phyloP scores from a whole-genome alignment of 495 filamentous ascomycete species.

The Sporormia fimetaria region DNA sequence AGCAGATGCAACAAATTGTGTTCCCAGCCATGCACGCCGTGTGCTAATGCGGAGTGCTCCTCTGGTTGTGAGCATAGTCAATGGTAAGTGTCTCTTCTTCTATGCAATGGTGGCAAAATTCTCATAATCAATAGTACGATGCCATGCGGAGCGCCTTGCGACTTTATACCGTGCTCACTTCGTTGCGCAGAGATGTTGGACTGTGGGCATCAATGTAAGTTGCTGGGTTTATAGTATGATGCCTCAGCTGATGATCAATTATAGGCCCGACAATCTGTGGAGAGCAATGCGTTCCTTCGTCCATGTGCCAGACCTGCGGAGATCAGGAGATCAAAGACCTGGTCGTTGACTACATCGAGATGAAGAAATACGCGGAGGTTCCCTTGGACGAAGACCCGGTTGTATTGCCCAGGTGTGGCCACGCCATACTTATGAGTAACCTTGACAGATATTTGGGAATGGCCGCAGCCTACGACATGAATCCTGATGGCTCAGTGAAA shows the following conservation, averaged over 20 bases:
- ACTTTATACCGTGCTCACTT: conserved; percentile 53
- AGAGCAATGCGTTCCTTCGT: conserved; percentile 35
- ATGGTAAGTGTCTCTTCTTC: not conserved
- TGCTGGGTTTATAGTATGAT: conserved; percentile 10
- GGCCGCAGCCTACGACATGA: conserved; percentile 43
- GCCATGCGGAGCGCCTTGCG: conserved; percentile 52
- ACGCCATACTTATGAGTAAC: conserved; percentile 49
- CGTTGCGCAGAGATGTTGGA: conserved; percentile 46
- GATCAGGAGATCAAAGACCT: conserved; percentile 34
- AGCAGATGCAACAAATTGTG: conserved; percentile 50
- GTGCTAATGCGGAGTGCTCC: conserved; percentile 44
- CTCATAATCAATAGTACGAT: conserved; percentile 38
- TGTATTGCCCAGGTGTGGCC: conserved; percentile 54
- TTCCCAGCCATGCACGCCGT: conserved; percentile 39
- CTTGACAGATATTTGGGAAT: conserved; percentile 61
- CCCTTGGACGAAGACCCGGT: conserved; percentile 49
- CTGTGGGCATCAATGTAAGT: conserved; percentile 42
- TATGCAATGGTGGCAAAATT: not conserved
- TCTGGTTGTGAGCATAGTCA: conserved; percentile 47
- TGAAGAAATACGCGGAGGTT: conserved; percentile 42
- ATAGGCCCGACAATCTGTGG: conserved; percentile 37
- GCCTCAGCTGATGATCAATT: conserved; percentile 33
- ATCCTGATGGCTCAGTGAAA: conserved; percentile 36
- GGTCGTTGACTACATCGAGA: conserved; percentile 44
- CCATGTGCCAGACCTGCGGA: conserved; percentile 25